Conservation (phyloP, 306 rosid species). For the Hippophae rhamnoides region DNA sequence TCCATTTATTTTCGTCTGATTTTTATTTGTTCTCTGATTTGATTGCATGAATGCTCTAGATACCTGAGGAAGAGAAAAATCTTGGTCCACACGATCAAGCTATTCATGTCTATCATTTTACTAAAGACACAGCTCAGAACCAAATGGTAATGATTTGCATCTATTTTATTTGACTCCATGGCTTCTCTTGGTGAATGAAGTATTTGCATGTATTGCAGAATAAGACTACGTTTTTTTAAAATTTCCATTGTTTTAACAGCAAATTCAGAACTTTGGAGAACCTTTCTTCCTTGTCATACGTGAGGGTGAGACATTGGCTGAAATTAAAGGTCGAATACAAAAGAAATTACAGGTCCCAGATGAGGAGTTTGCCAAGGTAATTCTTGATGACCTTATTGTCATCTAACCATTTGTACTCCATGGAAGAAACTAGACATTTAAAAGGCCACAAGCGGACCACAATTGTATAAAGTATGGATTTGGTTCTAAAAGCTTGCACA, state of each 20-base stretch:
- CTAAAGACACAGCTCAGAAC: conserved; percentile 69
- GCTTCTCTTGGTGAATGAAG: neutral
- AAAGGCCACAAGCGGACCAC: no score
- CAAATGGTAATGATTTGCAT: conserved; percentile 42
- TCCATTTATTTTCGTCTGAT: neutral
- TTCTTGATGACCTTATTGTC: conserved; percentile 5
- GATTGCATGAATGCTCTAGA: conserved; percentile 24
- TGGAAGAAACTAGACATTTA: neutral
- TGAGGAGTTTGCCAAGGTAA: conserved; percentile 81
- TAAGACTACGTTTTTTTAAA: neutral
- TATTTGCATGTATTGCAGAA: neutral
- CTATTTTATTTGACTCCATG: conserved; percentile 11
- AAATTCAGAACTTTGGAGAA: conserved; percentile 86
- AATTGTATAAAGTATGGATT: no score
- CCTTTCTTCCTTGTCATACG: conserved; percentile 86
- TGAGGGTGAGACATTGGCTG: conserved; percentile 72
- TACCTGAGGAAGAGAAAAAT: conserved; percentile 84
- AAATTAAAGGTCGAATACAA: conserved; percentile 60
- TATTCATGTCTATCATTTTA: conserved; percentile 84
- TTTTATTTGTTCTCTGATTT: neutral
- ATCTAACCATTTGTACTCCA: neutral
- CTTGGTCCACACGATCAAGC: conserved; percentile 63
- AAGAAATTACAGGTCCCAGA: conserved; percentile 71
- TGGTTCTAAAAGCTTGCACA: no score
- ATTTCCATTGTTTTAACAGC: conserved; percentile 35